These are phyloP conservation scores for Achlya hypogyna DNA, from an alignment of 352 stramenopile genomes.

Conservation along the genomic window DNA sequence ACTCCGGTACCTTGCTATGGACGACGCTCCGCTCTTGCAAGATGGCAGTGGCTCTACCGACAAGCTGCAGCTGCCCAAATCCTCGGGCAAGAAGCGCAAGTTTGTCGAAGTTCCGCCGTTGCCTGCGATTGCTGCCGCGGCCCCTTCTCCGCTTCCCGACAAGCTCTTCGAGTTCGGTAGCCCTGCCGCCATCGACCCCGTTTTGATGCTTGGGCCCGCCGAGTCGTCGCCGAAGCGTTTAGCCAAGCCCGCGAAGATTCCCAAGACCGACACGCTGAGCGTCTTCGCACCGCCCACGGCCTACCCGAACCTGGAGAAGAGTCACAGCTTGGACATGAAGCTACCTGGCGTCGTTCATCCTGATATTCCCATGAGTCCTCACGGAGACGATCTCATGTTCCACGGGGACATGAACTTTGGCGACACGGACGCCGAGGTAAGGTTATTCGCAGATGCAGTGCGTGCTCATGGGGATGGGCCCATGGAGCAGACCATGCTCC, in stretches of 20 bases:
- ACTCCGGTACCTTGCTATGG: constrained; percentile 76
- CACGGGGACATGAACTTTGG: constrained; percentile 62
- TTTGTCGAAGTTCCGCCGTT: constrained; percentile 60
- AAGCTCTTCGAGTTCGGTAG: constrained; percentile 22
- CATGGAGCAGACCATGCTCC: constrained; percentile 15
- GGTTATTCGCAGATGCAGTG: not conserved
- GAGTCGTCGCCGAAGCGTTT: constrained; percentile 18
- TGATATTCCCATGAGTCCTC: constrained; percentile 48
- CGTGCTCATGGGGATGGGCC: not conserved
- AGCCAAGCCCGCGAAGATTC: constrained; percentile 17
- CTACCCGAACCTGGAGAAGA: not conserved
- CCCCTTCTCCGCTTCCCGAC: not conserved
- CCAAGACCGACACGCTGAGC: constrained; percentile 43
- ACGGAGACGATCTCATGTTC: constrained; percentile 58
- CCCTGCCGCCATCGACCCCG: too few species aligned
- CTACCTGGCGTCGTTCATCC: constrained; percentile 11
- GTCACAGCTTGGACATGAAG: constrained; percentile 10
- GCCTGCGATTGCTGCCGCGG: not conserved
- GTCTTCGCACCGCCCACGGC: constrained; percentile 45
- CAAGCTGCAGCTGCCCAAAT: constrained; percentile 28
- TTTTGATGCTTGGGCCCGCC: too few species aligned
- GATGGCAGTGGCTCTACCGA: constrained; percentile 33
- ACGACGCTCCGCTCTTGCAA: constrained; percentile 64
- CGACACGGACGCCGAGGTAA: constrained; percentile 65
- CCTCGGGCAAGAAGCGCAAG: constrained; percentile 52